Conservation (phyloP, 176 grass and related monocot genomes). For the Triticum aestivum region DNA sequence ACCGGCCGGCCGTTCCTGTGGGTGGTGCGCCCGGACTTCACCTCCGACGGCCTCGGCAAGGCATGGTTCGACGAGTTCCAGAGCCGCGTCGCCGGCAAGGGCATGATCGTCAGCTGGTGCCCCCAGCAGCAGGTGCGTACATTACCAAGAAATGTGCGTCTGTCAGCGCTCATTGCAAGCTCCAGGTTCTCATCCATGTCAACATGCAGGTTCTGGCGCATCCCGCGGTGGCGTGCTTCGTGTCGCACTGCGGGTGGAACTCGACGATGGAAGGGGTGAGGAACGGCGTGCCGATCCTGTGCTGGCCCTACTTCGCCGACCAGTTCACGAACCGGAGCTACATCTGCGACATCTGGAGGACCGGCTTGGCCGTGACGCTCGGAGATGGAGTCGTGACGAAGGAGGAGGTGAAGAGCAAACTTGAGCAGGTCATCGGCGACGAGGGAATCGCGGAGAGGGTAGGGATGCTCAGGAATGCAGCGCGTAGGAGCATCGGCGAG, state of each 20-base stretch:
- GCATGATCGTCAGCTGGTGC: conserved; percentile 47
- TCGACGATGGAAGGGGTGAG: conserved; percentile 45
- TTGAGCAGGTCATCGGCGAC: neutral
- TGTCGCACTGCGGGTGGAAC: conserved; percentile 66
- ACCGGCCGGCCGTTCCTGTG: conserved; percentile 42
- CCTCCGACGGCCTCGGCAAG: neutral
- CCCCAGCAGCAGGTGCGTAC: conserved; percentile 36
- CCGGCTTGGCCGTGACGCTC: conserved; percentile 2
- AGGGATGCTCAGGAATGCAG: neutral
- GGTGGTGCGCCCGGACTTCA: conserved; percentile 52
- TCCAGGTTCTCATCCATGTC: neutral
- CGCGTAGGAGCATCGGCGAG: neutral
- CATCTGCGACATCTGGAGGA: conserved; percentile 3
- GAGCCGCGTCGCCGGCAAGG: conserved; percentile 20
- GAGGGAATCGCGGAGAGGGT: neutral
- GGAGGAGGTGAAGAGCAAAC: neutral
- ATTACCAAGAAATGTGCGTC: neutral
- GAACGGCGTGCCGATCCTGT: conserved; percentile 44
- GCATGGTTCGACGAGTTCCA: conserved; percentile 41
- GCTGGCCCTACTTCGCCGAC: conserved; percentile 43
- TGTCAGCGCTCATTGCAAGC: too few relatives aligned
- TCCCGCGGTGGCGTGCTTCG: conserved; percentile 31
- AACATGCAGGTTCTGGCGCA: conserved; percentile 29
- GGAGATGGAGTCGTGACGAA: neutral
- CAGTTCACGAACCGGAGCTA: conserved; percentile 34